A percentile compares a stretch with the other conserved stretches of the same genome.
Conservation (phyloP, 2,329 filamentous ascomycete genomes). For the Phaeoacremonium minimum region DNA sequence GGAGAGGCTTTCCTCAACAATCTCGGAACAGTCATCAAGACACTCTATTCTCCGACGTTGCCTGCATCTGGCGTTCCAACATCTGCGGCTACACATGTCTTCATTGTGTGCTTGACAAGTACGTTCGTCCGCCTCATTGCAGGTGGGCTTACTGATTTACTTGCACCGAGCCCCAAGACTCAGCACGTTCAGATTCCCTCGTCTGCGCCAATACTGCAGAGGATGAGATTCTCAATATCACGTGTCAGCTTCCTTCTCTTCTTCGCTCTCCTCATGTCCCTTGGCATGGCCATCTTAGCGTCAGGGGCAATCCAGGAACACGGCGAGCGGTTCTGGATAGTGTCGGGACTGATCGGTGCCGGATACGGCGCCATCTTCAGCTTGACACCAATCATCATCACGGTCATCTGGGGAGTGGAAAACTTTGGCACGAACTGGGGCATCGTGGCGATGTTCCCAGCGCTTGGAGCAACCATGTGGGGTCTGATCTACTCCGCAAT, state of each 20-base stretch:
- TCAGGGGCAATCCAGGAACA: conserved; percentile 71
- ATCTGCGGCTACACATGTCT: conserved; percentile 82
- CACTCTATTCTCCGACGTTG: conserved; percentile 61
- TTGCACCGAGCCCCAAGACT: conserved; percentile 66
- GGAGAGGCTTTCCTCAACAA: conserved; percentile 99
- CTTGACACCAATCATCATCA: conserved; percentile 85
- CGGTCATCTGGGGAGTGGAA: conserved; percentile 97
- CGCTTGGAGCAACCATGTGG: conserved; percentile 84
- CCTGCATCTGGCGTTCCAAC: conserved; percentile 39
- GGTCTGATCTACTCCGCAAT: conserved; percentile 80
- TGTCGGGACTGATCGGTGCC: conserved; percentile 78
- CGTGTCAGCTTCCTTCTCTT: conserved; percentile 75
- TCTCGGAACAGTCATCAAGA: conserved; percentile 87
- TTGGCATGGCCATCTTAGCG: conserved; percentile 75
- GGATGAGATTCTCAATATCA: conserved; percentile 56
- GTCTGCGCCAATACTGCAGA: conserved; percentile 28
- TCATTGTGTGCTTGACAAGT: conserved; percentile 84
- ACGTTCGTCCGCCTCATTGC: conserved; percentile 88
- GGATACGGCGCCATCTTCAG: conserved; percentile 93
- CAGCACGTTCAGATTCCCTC: conserved; percentile 47
- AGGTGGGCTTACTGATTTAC: conserved; percentile 80
- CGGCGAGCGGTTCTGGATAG: conserved; percentile 76
- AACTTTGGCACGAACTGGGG: conserved; percentile 99
- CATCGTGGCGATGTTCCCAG: conserved; percentile 88
- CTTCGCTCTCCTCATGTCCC: conserved; percentile 68